Evolutionary conservation across 2,329 filamentous ascomycete genomes (phyloP).

Genomic region (Zasmidium citrigriseum): DNA sequence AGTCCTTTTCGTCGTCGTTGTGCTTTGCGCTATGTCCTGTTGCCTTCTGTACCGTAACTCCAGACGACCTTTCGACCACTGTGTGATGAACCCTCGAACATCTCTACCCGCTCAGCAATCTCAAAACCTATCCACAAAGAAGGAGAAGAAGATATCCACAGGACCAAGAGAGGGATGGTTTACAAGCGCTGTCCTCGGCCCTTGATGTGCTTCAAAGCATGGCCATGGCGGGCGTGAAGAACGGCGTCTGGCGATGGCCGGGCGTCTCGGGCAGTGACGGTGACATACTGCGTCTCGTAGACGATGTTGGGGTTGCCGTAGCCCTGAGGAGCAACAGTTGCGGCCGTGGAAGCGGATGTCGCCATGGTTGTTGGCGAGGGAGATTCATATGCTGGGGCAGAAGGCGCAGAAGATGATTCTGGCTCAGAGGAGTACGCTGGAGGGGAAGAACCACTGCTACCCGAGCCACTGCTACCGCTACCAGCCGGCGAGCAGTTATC

Average conservation of each 20-base stretch:
- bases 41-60: no score
- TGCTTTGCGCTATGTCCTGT: no score
- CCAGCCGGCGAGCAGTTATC: slow-evolving; percentile 15
- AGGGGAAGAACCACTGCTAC: background rate
- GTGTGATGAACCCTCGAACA: background rate
- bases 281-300: slow-evolving; percentile 16
- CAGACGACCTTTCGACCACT: background rate
- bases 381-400: background rate
- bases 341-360: background rate
- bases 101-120: no score
- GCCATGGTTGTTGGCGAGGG: background rate
- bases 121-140: background rate
- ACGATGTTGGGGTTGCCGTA: slow-evolving; percentile 7
- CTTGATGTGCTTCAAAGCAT: slow-evolving; percentile 1
- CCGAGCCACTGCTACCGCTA: slow-evolving; percentile 4
- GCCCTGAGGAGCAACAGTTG: background rate
- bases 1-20: background rate
- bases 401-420: background rate
- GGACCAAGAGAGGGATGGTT: background rate
- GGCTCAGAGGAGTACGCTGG: background rate
- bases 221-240: slow-evolving; percentile 12
- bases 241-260: slow-evolving; percentile 9
- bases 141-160: background rate
- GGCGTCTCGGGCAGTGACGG: slow-evolving; percentile 17
- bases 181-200: background rate